Conservation (phyloP, 2,329 filamentous ascomycete species). For the Penicillium aurantiogriseum region DNA sequence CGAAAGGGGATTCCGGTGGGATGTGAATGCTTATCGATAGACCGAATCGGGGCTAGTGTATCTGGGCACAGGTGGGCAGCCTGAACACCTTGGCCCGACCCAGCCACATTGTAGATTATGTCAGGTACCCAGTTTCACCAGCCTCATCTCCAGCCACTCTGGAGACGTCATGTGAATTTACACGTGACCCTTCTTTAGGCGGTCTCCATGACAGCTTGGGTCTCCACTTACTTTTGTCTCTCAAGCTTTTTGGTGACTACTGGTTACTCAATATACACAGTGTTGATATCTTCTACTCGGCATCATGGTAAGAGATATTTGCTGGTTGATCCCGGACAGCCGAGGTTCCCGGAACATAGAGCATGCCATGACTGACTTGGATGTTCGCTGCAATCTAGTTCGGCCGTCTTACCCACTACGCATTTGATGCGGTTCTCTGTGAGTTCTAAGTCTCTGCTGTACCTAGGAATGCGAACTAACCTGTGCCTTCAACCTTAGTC, state of each 20-base stretch:
- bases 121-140: background rate
- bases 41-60: background rate
- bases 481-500: conserved; percentile 53
- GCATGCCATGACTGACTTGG: conserved; percentile 3
- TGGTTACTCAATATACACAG: background rate
- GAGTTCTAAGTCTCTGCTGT: background rate
- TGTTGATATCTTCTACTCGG: background rate
- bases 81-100: background rate
- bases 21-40: conserved; percentile 19
- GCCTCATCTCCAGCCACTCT: conserved; percentile 12
- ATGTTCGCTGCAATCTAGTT: conserved; percentile 13
- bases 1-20: conserved; percentile 26
- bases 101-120: conserved; percentile 7
- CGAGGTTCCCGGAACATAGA: background rate
- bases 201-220: background rate
- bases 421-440: conserved; percentile 30
- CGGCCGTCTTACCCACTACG: conserved; percentile 29
- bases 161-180: conserved; percentile 19
- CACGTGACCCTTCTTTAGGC: conserved; percentile 8
- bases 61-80: background rate
- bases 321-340: background rate
- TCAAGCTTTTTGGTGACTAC: background rate
- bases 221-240: background rate
- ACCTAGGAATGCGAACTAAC: conserved; percentile 6
- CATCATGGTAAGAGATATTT: conserved; percentile 20